Evolutionary conservation across 2,329 filamentous ascomycete species (phyloP), one percentile per base, ranked within the genome.

Genomic region (Fonsecaea multimorphosa): DNA sequence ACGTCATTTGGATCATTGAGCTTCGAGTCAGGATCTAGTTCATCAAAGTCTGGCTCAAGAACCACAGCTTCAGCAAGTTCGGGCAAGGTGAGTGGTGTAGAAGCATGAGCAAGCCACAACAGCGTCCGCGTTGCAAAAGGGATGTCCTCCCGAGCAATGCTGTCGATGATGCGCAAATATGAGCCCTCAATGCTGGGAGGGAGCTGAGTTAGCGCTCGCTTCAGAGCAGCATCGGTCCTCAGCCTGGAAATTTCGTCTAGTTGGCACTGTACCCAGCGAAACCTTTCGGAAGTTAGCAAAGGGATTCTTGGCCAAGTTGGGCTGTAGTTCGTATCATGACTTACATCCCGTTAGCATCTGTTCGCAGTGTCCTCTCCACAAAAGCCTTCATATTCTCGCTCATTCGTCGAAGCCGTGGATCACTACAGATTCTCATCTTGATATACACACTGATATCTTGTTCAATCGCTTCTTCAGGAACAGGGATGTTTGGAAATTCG

Each of bases 181-280:
- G 68, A 68, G 38, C 59, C 68, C 36, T 68, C 64, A 27, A 71
- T 40, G 44, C 60, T 65, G 12, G 55, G 57, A 2, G 69, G 69
- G 8, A 71, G 66, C 44, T 40, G 40, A 38, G 53, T 66, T 24
- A 71, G 55, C 14, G 66, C 69, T 14, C 34, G 31, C 34, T 67
- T 64, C 12, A 71, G 22, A 19, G 68, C 66, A 31, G 62, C 64
- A 22, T 65, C 64, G 12, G 66, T 70, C 34, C 66, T 51, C 11
- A 66, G 46, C 9, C 51, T 51, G 16, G 60, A 62, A 2, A 71
- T 68, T 16, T 65, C 68, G 55, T 70, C 68, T 3, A 71, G 36
- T 51, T 71, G 69, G 46, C 68, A 70, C 54, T 70, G 68, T 6
- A 70, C 69, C 69, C 69, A 71, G 16, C 69, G 69, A 40, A 71